A percentile compares a stretch with the other conserved stretches of the same genome.
Conservation (phyloP, 768 basidiomycete genomes). For the Nidularia pulvinata region DNA sequence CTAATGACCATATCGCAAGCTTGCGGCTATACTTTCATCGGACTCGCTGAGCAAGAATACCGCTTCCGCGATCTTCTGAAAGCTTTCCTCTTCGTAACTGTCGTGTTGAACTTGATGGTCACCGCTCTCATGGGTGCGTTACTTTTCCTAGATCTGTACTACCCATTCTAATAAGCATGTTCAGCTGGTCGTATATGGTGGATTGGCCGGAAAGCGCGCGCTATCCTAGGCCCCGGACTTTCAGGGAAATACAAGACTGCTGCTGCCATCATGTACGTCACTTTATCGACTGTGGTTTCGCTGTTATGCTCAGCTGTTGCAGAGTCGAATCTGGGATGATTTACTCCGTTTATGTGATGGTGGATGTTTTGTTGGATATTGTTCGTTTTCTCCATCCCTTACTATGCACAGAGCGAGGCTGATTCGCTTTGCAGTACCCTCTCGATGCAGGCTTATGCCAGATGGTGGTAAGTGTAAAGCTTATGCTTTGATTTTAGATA, state of each 20-base stretch:
- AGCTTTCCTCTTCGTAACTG: conserved; percentile 23
- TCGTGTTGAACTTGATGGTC: conserved; percentile 23
- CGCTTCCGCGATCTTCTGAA: conserved; percentile 21
- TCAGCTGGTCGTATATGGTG: conserved; percentile 27
- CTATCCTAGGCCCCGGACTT: conserved; percentile 16
- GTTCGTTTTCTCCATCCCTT: neutral
- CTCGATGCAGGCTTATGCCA: conserved; percentile 20
- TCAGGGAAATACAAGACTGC: conserved; percentile 18
- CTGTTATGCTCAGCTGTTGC: neutral
- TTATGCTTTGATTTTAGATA: neutral
- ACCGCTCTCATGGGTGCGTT: conserved; percentile 24
- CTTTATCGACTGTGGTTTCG: neutral
- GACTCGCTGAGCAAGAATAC: conserved; percentile 21
- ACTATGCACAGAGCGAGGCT: neutral
- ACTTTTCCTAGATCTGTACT: neutral
- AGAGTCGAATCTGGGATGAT: conserved; percentile 28
- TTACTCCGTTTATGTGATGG: conserved; percentile 22
- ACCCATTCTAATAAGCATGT: neutral
- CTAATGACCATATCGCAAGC: conserved; percentile 6
- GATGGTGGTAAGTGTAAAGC: conserved; percentile 16
- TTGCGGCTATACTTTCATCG: conserved; percentile 22
- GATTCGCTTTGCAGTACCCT: neutral
- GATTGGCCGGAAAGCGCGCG: conserved; percentile 20
- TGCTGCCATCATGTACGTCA: conserved; percentile 23
- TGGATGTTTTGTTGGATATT: conserved; percentile 18